Percentiles rank a stretch among this genome's conserved stretches.
phyloP scores from a whole-genome alignment of 2,329 filamentous ascomycete species.

The Verticillium nubilum region DNA sequence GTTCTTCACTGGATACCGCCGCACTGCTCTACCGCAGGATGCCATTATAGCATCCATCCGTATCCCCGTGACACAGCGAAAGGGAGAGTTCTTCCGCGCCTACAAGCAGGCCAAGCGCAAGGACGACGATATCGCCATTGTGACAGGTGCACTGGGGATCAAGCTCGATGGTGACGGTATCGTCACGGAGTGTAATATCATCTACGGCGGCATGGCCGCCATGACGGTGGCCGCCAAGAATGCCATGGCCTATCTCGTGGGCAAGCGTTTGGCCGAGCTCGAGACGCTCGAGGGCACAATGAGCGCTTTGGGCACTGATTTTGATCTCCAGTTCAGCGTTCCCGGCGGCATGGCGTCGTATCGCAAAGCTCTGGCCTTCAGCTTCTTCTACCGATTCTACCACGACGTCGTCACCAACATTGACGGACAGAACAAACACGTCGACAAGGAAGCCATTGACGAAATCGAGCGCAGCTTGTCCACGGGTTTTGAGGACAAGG shows the following conservation, averaged over 20 bases:
- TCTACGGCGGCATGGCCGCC: constrained; percentile 94
- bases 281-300: constrained; percentile 85
- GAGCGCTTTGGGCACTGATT: constrained; percentile 83
- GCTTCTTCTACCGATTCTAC: constrained; percentile 97
- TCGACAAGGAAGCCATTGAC: constrained; percentile 69
- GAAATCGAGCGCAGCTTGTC: constrained; percentile 87
- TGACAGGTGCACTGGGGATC: constrained; percentile 79
- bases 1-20: constrained; percentile 90
- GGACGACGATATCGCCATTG: constrained; percentile 97
- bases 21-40: constrained; percentile 73
- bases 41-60: constrained; percentile 81
- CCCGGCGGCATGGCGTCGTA: constrained; percentile 98
- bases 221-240: constrained; percentile 83
- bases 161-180: constrained; percentile 62
- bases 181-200: constrained; percentile 71
- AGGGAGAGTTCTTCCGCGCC: constrained; percentile 77
- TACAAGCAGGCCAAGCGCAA: constrained; percentile 98
- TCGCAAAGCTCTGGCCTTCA: constrained; percentile 79
- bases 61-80: constrained; percentile 71
- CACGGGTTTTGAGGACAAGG: constrained; percentile 69
- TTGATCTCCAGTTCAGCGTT: constrained; percentile 82
- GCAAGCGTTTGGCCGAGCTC: constrained; percentile 74
- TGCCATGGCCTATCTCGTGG: constrained; percentile 67
- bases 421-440: constrained; percentile 34
- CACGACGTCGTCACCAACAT: constrained; percentile 73